Evolutionary conservation across 1,284 basidiomycete species (phyloP), one percentile per base, ranked within the genome.

Genomic region (Trichosporon ovoides): DNA sequence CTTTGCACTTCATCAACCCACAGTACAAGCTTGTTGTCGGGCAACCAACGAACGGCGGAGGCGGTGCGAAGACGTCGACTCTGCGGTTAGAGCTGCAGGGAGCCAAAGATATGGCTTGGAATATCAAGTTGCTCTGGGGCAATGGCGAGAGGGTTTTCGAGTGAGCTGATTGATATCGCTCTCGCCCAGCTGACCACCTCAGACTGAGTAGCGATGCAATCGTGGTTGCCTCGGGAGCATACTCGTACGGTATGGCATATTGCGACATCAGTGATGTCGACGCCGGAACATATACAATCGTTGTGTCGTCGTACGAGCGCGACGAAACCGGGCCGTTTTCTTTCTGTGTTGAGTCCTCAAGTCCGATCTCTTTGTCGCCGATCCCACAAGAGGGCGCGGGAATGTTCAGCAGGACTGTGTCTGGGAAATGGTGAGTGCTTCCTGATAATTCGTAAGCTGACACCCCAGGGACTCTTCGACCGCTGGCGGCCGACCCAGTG

Each of bases 1-100:
- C 89, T 0, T 86, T 87, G 0, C 96, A 90, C 76, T 87, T 94
- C 84, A 77, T 83, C 58, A 98, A 98, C 70, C 94, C 94, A 0
- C 92, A 97, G 71, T 97, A 89, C 73, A 80, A 81, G 51, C 77
- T 97, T 3, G 80, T 74, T 2, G 77, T 94, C 80, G 43, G 50
- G 54, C 19, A 34, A n/a, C n/a, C 35, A 1, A 31, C 24, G 10
- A 14, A 38, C 7, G 40, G 22, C 9, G 16, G 43, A 6, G 28
- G 52, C 36, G 58, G 55, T 6, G 36, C 52, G 37, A 58, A 59
- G 48, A 84, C 82, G 65, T 77, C 81, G 0, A 72, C 75, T 7
- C 68, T 86, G 13, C 78, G 81, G 12, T 59, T 91, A 7, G 78
- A 79, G 2, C 73, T 86, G 33, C 82, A 84, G 59, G 84, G 84